phyloP scores from a whole-genome alignment of 805 yeast genomes.

The Maudiozyma serrabonitensis region DNA sequence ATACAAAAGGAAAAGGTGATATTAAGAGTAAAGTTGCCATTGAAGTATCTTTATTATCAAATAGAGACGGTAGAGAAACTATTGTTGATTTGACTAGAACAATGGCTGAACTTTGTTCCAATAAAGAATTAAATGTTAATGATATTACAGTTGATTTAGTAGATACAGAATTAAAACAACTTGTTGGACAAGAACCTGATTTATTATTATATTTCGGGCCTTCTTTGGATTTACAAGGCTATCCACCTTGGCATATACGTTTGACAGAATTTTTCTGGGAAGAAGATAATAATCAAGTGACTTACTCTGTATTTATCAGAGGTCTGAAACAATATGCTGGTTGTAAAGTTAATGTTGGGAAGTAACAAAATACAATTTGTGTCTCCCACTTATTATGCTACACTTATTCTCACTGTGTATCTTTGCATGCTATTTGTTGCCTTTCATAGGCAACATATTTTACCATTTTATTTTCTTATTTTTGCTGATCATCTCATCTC shows the following conservation, averaged over 20 bases:
- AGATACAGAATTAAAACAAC: constrained; percentile 59
- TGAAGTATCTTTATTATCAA: constrained; percentile 56
- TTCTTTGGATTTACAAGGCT: constrained; percentile 80
- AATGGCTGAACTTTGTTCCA: constrained; percentile 63
- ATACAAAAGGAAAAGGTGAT: constrained; percentile 23
- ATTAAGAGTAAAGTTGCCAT: constrained; percentile 38
- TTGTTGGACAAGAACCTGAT: constrained; percentile 92
- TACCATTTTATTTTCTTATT: no score
- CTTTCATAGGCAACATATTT: no score
- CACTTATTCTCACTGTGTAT: no score
- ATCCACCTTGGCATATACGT: constrained; percentile 96
- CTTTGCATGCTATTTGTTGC: no score
- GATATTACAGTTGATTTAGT: constrained; percentile 70
- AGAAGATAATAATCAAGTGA: constrained; percentile 70
- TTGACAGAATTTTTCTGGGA: constrained; percentile 87
- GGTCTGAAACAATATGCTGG: constrained; percentile 67
- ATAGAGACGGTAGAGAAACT: constrained; percentile 80
- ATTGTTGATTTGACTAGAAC: constrained; percentile 82
- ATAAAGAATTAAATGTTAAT: constrained; percentile 46
- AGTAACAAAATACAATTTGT: constrained; percentile 27
- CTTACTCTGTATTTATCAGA: constrained; percentile 73
- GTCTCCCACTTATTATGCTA: no score
- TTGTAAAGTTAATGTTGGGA: constrained; percentile 84
- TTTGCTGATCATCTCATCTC: no score
- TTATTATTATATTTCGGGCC: constrained; percentile 78